phyloP scores from a whole-genome alignment of 2,329 filamentous ascomycete species.

The Lecanicillium sp. region DNA sequence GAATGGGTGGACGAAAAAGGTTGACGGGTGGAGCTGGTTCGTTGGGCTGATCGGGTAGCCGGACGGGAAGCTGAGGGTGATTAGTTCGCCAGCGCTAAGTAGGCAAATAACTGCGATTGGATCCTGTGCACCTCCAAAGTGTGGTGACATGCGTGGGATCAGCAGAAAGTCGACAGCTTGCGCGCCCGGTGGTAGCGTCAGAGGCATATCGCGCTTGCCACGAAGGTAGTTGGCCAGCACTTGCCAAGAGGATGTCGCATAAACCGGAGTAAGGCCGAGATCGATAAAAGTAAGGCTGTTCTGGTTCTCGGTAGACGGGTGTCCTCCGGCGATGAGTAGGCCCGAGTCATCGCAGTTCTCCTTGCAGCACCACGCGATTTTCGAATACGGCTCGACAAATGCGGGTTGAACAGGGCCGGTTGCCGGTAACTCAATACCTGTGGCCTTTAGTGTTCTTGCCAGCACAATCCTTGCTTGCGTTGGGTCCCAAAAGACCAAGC shows the following conservation, averaged over 20 bases:
- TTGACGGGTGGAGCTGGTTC: slow-evolving; percentile 82
- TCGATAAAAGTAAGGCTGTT: slow-evolving; percentile 87
- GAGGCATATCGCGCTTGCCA: slow-evolving; percentile 63
- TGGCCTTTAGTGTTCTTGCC: slow-evolving; percentile 72
- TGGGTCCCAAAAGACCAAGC: slow-evolving; percentile 88
- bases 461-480: slow-evolving; percentile 81
- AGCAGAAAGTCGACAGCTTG: slow-evolving; percentile 76
- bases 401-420: slow-evolving; percentile 45
- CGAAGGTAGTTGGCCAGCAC: slow-evolving; percentile 71
- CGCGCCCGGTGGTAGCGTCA: slow-evolving; percentile 71
- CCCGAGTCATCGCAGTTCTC: slow-evolving; percentile 90
- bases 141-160: slow-evolving; percentile 74
- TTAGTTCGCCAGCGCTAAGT: slow-evolving; percentile 78
- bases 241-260: slow-evolving; percentile 89
- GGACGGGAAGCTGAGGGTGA: slow-evolving; percentile 87
- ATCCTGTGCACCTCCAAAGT: slow-evolving; percentile 83
- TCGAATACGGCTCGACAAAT: slow-evolving; percentile 67
- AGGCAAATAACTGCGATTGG: slow-evolving; percentile 78
- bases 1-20: slow-evolving; percentile 88
- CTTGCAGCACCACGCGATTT: slow-evolving; percentile 90
- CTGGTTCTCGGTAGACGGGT: slow-evolving; percentile 56
- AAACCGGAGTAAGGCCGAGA: slow-evolving; percentile 80
- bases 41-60: slow-evolving; percentile 88
- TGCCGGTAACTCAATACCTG: slow-evolving; percentile 64
- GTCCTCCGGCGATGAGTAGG: slow-evolving; percentile 78